Evolutionary conservation across 148 eudicot species (phyloP), one percentile per base, ranked within the genome.

Genomic region (Rhododendron griersonianum): DNA sequence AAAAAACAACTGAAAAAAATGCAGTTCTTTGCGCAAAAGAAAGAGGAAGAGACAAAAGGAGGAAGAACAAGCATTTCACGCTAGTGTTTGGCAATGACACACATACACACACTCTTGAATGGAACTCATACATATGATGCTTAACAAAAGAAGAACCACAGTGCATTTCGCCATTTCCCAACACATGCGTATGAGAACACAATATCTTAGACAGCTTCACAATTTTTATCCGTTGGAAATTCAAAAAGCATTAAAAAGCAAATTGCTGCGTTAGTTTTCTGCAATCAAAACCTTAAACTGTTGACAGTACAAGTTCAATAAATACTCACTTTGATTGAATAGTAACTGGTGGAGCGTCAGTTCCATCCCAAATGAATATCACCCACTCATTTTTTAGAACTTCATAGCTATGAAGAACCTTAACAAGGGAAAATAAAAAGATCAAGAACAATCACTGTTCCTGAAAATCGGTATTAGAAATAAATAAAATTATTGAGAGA

Each of bases 291-390:
- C 45, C 39, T 81, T 5, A 33, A 37, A 21, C 48, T 57, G 65
- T 33, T 65, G 37, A 28, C 6, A 25, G 28, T 25, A 83, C 10
- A n/a, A 65, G 81, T 3, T 25, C 50, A 35, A 51, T 16, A 41
- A 77, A 75, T 37, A 91, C 98, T 90, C 84, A 96, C 99, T 91
- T 93, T 51, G 90, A 79, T 65, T 88, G 86, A 55, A 94, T 81
- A 63, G 84, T 65, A 87, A 87, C 92, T 55, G 89, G 91, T 67
- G 98, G 98, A 63, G 95, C 87, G 84, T 97, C 99, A 78, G 91
- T 93, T 88, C 99, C 99, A 92, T 97, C 98, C 99, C 99, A 97
- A 84, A 93, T 88, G 90, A 92, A 93, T 78, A 94, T 90, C 90
- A 94, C 85, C 95, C 91, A 89, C 83, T 93, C 91, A 86, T 90